Evolutionary conservation across 208 protist genomes (phyloP), one percentile per base, ranked within the genome.

Genomic region (Trypanosoma melophagium): DNA sequence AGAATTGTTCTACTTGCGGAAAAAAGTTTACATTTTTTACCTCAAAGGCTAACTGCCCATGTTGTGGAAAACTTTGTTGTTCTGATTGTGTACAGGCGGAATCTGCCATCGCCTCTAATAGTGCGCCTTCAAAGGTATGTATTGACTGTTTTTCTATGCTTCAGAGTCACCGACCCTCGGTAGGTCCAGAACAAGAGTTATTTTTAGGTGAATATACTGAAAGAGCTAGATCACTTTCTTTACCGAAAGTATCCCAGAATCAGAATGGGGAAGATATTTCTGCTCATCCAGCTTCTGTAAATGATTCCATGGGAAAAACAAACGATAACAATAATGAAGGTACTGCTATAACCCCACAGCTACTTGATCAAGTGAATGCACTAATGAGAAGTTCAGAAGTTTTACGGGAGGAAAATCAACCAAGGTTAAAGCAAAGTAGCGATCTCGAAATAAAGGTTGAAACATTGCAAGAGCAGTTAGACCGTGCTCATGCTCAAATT

Each of bases 11-110:
- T 2, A 73, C 69, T 10, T 93, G 87, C 51, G 75, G 72, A 24
- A 86, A 86, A 66, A 72, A 56, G 14, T 87, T 93, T 41, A 76
- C 71, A 50, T 76, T 81, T 50, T 80, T 77, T 25, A 76, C 71
- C 10, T 68, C 72, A 22, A 90, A 86, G 55, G 42, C 68, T 13
- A 87, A 86, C 63, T 93, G 87, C 67, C 73, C 81, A 22, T 84
- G 76, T 58, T 93, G 87, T 57, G 81, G 81, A 2, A 74, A 75
- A 21, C 72, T 89, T 21, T 85, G 81, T 57, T 93, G 87, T 69
- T 68, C 81, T 13, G 69, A 83, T 45, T 93, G 87, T 59, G 73
- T 93, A 3, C 66, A 77, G 21, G 69, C 76, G 12, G 71, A 87
- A 52, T 80, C 71, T 52, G 60, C 69, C 7, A 60, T 92, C 38